Evolutionary conservation across 768 basidiomycete species (phyloP).

Genomic region (Terana coerulea): DNA sequence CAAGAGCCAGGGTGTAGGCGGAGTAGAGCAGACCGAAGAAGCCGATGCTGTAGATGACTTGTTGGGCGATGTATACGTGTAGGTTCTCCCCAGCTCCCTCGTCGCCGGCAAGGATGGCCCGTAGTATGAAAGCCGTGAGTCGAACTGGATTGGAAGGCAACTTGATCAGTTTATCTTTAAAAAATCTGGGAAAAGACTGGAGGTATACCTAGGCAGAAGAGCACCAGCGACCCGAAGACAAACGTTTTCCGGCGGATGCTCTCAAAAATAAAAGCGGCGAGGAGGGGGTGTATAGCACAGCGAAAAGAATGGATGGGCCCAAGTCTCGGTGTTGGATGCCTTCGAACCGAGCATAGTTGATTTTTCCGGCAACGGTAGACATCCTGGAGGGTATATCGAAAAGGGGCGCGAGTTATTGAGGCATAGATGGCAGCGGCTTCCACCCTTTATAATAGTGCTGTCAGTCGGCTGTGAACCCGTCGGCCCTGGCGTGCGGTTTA

Average conservation of each 20-base stretch:
- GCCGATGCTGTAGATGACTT: conserved; percentile 29
- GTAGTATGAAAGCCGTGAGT: conserved; percentile 26
- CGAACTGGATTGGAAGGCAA: conserved; percentile 21
- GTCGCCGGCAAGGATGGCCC: conserved; percentile 23
- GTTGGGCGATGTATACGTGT: conserved; percentile 24
- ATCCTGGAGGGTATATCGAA: too few species aligned
- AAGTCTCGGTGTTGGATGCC: conserved; percentile 13
- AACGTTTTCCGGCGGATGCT: conserved; percentile 2
- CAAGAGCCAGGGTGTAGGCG: conserved; percentile 30
- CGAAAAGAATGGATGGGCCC: conserved; percentile 6
- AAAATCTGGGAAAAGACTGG: not conserved
- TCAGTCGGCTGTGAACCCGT: too few species aligned
- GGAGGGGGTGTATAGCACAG: conserved; percentile 3
- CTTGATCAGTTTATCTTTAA: not conserved
- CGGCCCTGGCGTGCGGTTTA: too few species aligned
- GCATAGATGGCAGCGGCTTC: too few species aligned
- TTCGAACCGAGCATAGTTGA: conserved; percentile 1
- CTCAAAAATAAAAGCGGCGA: not conserved
- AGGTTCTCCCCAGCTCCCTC: conserved; percentile 24
- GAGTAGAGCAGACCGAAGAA: conserved; percentile 33
- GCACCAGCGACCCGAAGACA: not conserved
- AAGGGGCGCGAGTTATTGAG: too few species aligned
- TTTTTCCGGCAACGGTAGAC: too few species aligned
- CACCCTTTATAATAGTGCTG: too few species aligned
- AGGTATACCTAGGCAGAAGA: conserved; percentile 12